These are phyloP conservation scores for Neonothopanus nambi DNA, from an alignment of 1,284 basidiomycete genomes.

Conservation along the genomic window DNA sequence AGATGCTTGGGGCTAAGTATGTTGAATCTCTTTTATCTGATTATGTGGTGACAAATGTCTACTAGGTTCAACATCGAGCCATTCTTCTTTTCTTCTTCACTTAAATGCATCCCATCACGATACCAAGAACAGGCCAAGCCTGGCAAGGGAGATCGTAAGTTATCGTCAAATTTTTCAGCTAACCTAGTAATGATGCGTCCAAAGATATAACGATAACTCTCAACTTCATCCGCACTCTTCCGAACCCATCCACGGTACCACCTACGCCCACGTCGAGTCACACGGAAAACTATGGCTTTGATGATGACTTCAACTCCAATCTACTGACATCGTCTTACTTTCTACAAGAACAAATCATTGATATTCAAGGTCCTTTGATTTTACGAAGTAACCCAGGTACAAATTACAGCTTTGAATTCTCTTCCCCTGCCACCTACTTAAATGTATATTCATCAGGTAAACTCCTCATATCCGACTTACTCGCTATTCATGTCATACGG, in stretches of 20 bases:
- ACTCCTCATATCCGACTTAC: slow-evolving; percentile 42
- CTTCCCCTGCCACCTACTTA: slow-evolving; percentile 21
- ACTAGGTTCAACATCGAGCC: slow-evolving; percentile 50
- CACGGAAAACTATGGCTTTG: slow-evolving; percentile 11
- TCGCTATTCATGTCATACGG: slow-evolving; percentile 52
- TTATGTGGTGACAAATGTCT: neutral
- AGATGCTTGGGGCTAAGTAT: slow-evolving; percentile 53
- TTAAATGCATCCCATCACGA: slow-evolving; percentile 56
- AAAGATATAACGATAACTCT: slow-evolving; percentile 55
- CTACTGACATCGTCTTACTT: slow-evolving; percentile 17
- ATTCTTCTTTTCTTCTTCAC: slow-evolving; percentile 58
- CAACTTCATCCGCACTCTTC: slow-evolving; percentile 43
- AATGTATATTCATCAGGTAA: neutral
- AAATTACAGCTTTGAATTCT: neutral
- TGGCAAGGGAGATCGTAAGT: slow-evolving; percentile 45
- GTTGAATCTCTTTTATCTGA: slow-evolving; percentile 10
- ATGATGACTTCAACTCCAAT: neutral
- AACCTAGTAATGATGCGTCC: neutral
- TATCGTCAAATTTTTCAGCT: neutral
- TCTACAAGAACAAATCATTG: slow-evolving; percentile 34
- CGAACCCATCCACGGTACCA: slow-evolving; percentile 26
- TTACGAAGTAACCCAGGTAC: slow-evolving; percentile 27
- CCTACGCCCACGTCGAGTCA: slow-evolving; percentile 24
- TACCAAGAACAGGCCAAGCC: slow-evolving; percentile 44
- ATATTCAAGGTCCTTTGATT: slow-evolving; percentile 39